phyloP scores from a whole-genome alignment of 768 basidiomycete species.

The Lentinula boryana region DNA sequence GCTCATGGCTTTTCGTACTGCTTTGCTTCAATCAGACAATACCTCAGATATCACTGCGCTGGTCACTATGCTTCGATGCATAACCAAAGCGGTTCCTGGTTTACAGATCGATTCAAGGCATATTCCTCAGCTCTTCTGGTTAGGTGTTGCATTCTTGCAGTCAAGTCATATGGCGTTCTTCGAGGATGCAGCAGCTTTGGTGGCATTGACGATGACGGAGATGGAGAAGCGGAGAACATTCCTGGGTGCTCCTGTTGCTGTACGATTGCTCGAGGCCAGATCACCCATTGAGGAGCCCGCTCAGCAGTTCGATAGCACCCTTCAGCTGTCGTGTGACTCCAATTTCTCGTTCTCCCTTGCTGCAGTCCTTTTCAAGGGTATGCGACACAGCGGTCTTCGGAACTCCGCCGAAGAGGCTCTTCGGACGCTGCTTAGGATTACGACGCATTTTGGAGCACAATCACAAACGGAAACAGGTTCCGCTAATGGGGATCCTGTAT shows the following conservation, averaged over 20 bases:
- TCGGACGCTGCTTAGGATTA: constrained; percentile 57
- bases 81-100: constrained; percentile 71
- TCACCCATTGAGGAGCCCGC: constrained; percentile 60
- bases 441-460: constrained; percentile 24
- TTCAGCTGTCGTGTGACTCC: constrained; percentile 70
- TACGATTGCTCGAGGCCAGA: constrained; percentile 60
- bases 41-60: constrained; percentile 59
- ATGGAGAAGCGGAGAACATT: constrained; percentile 61
- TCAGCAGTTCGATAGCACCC: constrained; percentile 63
- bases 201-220: constrained; percentile 58
- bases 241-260: constrained; percentile 42
- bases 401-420: constrained; percentile 58
- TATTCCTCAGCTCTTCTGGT: constrained; percentile 75
- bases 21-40: constrained; percentile 62
- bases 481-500: constrained; percentile 33
- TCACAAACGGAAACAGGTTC: constrained; percentile 17
- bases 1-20: constrained; percentile 77
- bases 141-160: constrained; percentile 79
- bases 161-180: constrained; percentile 69
- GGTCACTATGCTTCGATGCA: constrained; percentile 84
- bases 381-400: constrained; percentile 61
- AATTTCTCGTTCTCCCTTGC: constrained; percentile 82
- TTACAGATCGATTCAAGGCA: constrained; percentile 68
- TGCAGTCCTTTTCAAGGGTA: constrained; percentile 80
- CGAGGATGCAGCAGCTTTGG: constrained; percentile 59